These are phyloP conservation scores for Polyplosphaeria fusca DNA, from an alignment of 495 filamentous ascomycete genomes.

Conservation along the genomic window DNA sequence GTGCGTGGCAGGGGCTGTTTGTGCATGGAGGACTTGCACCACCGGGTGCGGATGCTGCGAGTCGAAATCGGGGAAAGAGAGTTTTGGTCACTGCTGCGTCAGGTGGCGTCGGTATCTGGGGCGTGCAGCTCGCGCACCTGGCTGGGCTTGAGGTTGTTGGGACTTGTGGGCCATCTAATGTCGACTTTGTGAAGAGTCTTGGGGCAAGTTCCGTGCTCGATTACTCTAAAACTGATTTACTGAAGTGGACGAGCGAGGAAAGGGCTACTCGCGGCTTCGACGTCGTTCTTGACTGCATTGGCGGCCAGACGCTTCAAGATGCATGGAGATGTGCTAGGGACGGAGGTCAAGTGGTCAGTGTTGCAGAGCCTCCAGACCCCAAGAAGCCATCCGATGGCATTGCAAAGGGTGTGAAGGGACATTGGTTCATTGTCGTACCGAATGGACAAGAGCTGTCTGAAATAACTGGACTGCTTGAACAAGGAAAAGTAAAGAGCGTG, in stretches of 20 bases:
- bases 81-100: slow-evolving; percentile 52
- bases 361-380: slow-evolving; percentile 49
- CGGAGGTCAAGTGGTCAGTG: slow-evolving; percentile 49
- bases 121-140: slow-evolving; percentile 52
- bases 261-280: slow-evolving; percentile 45
- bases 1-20: slow-evolving; percentile 61
- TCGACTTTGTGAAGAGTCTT: slow-evolving; percentile 43
- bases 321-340: slow-evolving; percentile 49
- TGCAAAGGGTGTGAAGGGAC: slow-evolving; percentile 36
- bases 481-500: slow-evolving; percentile 40
- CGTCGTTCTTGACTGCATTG: slow-evolving; percentile 54
- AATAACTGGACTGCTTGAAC: slow-evolving; percentile 47
- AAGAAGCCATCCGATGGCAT: slow-evolving; percentile 41
- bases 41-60: slow-evolving; percentile 27
- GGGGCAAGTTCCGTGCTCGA: slow-evolving; percentile 50
- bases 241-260: slow-evolving; percentile 40
- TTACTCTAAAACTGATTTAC: slow-evolving; percentile 43
- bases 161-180: slow-evolving; percentile 44
- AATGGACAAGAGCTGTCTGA: slow-evolving; percentile 44
- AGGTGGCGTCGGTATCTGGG: slow-evolving; percentile 56
- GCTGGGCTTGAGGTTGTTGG: slow-evolving; percentile 44
- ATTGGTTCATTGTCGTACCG: slow-evolving; percentile 50
- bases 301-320: slow-evolving; percentile 45
- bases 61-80: slow-evolving; percentile 38
- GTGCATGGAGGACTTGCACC: slow-evolving; percentile 41